phyloP scores from a whole-genome alignment of 306 rosid species.

The Cercis canadensis region DNA sequence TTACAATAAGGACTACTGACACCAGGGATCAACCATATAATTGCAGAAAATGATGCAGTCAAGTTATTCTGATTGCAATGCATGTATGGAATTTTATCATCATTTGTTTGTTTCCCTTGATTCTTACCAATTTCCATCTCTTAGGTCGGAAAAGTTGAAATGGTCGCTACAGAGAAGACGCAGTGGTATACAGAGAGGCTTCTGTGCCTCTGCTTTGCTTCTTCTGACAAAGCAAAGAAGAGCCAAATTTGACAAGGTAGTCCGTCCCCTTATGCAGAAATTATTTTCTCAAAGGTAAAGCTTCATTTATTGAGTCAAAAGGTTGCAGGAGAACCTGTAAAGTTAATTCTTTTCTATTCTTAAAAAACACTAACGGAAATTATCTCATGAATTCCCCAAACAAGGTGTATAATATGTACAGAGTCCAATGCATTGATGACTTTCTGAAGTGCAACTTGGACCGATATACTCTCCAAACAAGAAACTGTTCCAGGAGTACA shows the following conservation, averaged over 20 bases:
- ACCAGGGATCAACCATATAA: conserved; percentile 26
- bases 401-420: not conserved
- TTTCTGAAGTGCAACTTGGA: not conserved
- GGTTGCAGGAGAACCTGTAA: not conserved
- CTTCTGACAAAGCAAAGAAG: not conserved
- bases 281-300: conserved; percentile 7
- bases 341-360: not conserved
- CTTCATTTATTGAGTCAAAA: conserved; percentile 6
- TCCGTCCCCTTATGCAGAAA: conserved; percentile 15
- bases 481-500: not conserved
- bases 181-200: not conserved
- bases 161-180: conserved; percentile 7
- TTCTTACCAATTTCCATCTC: too few relatives aligned
- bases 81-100: conserved; percentile 9
- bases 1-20: conserved; percentile 28
- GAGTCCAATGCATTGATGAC: not conserved
- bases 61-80: conserved; percentile 21
- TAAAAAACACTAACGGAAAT: not conserved
- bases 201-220: not conserved
- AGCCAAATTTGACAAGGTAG: conserved; percentile 2
- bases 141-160: conserved; percentile 1
- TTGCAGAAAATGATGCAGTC: conserved; percentile 19
- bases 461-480: not conserved
- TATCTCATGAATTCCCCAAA: conserved; percentile 8
- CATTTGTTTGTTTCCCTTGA: not conserved